Evolutionary conservation across 495 filamentous ascomycete species (phyloP), one percentile per base, ranked within the genome.

Genomic region (Penicillium desertorum): DNA sequence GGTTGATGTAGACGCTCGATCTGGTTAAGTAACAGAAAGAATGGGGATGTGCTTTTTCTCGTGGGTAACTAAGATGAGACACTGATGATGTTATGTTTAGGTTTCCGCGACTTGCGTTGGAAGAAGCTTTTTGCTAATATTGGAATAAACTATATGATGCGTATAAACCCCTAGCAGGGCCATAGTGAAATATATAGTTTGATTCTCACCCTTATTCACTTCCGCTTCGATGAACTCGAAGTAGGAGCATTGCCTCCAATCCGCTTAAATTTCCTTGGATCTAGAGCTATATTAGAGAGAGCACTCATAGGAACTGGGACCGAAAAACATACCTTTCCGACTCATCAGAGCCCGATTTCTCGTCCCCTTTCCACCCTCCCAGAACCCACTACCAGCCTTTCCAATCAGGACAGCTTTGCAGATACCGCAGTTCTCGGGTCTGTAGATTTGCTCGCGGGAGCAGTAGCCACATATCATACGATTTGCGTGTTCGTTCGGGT

Each of bases 321-420:
- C 36, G 53, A 59, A n/a, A 42, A 7, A 50, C 68, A 37, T 70
- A 79, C 78, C 80, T 68, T 88, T 90, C 54, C 85, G 77, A 58
- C 86, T 87, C 89, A 92, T 91, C 57, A 80, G 67, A 19, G 67
- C 69, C 67, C 78, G 83, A 68, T 89, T 86, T 50, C 89, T 73
- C n/a, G 87, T 93, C 10, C 91, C 91, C 68, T 90, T 92, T 2
- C 92, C 92, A 16, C 91, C 92, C 73, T 96, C 92, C 92, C 92
- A 96, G 68, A 90, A 96, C 8, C 91, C 91, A 55, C 76, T 84
- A 0, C 88, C 87, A 23, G 74, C 77, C 60, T 83, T 85, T 5
- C 89, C 85, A n/a, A 91, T 77, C 1, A 96, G 79, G 20, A 75
- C 79, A n/a, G 86, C 73, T 59, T 84, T 87, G 67, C 92, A 96